Base-by-base conservation (phyloP, 495 filamentous ascomycete genomes). In the Coniosporium apollinis region DNA sequence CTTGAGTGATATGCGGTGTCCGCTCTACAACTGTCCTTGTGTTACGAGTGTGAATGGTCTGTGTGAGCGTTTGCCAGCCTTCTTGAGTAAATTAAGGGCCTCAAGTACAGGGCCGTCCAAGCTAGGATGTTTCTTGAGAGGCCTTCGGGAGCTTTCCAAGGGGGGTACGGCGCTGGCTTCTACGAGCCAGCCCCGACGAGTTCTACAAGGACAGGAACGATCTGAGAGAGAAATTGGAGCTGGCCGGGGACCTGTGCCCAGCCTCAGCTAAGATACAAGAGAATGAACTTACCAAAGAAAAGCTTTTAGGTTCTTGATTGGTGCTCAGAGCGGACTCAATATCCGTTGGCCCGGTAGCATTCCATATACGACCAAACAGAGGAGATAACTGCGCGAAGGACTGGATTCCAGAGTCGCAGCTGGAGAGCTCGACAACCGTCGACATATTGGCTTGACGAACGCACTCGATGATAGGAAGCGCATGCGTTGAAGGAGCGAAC, bases 291-390 rank as follows among this genome's bases (percentile, higher is more conserved):
- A 32, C n/a, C n/a, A 8, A 16, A 32, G 30, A 32, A 32, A 13
- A 13, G 24, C 9, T 57, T 39, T 65, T 59, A 4, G 54, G 55
- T 28, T 43, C 19, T 19, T 33, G 10, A 42, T 43, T 14, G 31
- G 36, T 14, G 36, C 43, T 29, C 28, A 46, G 17, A 45, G 39
- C 3, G 42, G 39, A 11, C 9, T 34, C 28, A 42, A 44, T 43
- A 16, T 42, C 1, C 55, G 60, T 9, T 55, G 57, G 15, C 15
- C 15, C 30, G 11, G 52, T 43, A 18, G 73, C 66, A 45, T 74
- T 75, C 82, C 82, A 87, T n/a, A 87, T 61, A 29, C 63, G 73
- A 35, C 71, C 65, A 49, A 83, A 87, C 2, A 74, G 52, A 17
- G 80, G 79, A 3, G 74, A 81, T 10, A 85, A n/a, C 49, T 63